Evolutionary conservation across 495 filamentous ascomycete genomes (phyloP), one percentile per base, ranked within the genome.

Genomic region (Haplographium delicatum): DNA sequence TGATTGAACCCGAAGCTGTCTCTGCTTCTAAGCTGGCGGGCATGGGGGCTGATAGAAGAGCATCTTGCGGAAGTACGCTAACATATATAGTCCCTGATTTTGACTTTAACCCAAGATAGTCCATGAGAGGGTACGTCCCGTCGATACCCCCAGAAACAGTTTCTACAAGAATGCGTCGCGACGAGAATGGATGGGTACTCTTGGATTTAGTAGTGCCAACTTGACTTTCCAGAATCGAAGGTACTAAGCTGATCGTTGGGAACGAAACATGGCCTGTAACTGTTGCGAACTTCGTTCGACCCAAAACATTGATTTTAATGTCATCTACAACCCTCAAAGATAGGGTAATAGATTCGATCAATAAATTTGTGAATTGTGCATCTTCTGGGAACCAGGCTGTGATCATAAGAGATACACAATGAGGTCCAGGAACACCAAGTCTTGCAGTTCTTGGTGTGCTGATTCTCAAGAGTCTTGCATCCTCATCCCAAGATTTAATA

Each of bases 331-430:
- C 50, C n/a, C 39, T 50, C 16, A 59, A 16, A 11, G n/a, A 23
- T 16, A 62, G 53, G 38, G 44, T 27, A 25, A 51, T 44, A 19
- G 56, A 18, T 22, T 53, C 43, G 15, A 62, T 44, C 8, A 30
- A 10, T 9, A 62, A 15, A 4, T 44, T 44, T 9, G 34, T 40
- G 9, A 62, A 43, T 26, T 48, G 20, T 19, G 56, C 43, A 34
- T 54, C 41, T 34, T 56, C 59, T 16, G 59, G 59, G 16, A 62
- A 24, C 52, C 50, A 62, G 37, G 44, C 53, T 23, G 50, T 59
- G 30, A 62, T 51, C 37, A 48, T 53, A 7, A 62, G 13, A 22
- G 49, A 57, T 10, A 62, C 27, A 35, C 56, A 59, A 33, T 62
- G 56, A 2, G 26, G 41, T 3, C 11, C 24, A 13, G 7, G 15